Evolutionary conservation across 345 rosid species (phyloP), one percentile per base, ranked within the genome.

Genomic region (Mangifera indica): DNA sequence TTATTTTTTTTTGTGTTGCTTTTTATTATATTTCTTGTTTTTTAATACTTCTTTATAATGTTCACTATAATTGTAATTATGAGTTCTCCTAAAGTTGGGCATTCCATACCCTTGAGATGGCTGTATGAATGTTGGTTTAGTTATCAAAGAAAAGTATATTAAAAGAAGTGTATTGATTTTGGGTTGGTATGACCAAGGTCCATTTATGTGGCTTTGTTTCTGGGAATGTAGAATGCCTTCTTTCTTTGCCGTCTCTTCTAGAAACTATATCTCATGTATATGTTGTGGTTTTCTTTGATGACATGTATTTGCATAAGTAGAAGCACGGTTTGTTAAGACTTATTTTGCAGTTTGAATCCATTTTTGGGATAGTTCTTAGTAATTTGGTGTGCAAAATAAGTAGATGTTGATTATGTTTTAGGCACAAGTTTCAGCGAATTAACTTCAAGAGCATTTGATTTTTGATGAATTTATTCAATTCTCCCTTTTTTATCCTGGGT

Each of bases 351-450:
- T n/a, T 5, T 49, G 10, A 40, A 26, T 59, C 34, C 63, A 26
- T 59, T 59, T n/a, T 26, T 59, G 63, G 26, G 63, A 3, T 59
- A 59, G 9, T 59, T 59, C 40, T 59, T 59, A 42, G 18, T 59
- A 34, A 25, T 14, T 26, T 29, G 40, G 32, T 26, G 32, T 26
- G 18, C 34, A 58, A 24, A 58, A 22, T 58, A 11, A 58, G 7
- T 58, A 15, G 13, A 25, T 2, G 3, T 25, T 58, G 34, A 15
- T 58, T 58, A 10, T 25, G 32, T 29, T 37, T 34, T 18, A 61
- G 48, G 21, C 22, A 37, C 48, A 1, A n/a, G 15, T 61, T 4
- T 61, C 3, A 29, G 45, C 12, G 8, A 5, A 6, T 2, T 61
- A 61, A 32, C 66, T n/a, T 37, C 25, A 61, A 37, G 10, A 61